Conservation (phyloP, 2,329 filamentous ascomycete species). For the Xylaria sp. region DNA sequence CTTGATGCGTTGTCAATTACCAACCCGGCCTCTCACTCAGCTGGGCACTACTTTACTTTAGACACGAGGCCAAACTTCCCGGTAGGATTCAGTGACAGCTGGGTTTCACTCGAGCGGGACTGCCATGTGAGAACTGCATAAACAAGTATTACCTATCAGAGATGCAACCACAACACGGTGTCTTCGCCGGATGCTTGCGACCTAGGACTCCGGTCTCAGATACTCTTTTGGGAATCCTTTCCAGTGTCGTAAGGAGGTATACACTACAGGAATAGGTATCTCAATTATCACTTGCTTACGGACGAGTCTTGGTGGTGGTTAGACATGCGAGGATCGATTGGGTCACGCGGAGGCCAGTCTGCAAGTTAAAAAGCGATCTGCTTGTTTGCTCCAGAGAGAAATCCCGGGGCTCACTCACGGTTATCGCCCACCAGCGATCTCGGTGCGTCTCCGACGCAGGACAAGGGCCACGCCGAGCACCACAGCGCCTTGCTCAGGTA, state of each 20-base stretch:
- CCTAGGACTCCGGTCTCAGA: not conserved
- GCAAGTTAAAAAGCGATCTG: conserved; percentile 7
- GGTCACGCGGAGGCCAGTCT: conserved; percentile 3
- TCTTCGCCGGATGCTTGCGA: not conserved
- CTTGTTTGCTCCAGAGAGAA: conserved; percentile 15
- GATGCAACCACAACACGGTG: conserved; percentile 13
- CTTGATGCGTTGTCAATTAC: conserved; percentile 21
- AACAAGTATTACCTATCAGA: not conserved
- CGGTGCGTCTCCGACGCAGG: conserved; percentile 13
- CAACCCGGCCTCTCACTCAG: conserved; percentile 5
- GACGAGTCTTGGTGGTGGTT: conserved; percentile 5
- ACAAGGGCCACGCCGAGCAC: conserved; percentile 6
- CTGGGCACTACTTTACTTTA: not conserved
- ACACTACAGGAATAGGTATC: not conserved
- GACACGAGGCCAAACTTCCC: conserved; percentile 8
- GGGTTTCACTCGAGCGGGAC: conserved; percentile 7
- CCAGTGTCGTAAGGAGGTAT: not conserved
- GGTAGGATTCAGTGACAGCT: conserved; percentile 2
- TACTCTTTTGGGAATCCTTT: not conserved
- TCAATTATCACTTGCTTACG: not conserved
- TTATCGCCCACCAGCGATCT: conserved; percentile 4
- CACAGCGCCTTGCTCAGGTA: conserved; percentile 13
- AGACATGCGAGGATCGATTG: conserved; percentile 15
- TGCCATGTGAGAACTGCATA: conserved; percentile 6
- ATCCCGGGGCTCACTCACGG: conserved; percentile 16